Percentiles rank a stretch among this genome's conserved stretches.
phyloP scores from a whole-genome alignment of 495 filamentous ascomycete genomes.

The Xylaria intraflava region DNA sequence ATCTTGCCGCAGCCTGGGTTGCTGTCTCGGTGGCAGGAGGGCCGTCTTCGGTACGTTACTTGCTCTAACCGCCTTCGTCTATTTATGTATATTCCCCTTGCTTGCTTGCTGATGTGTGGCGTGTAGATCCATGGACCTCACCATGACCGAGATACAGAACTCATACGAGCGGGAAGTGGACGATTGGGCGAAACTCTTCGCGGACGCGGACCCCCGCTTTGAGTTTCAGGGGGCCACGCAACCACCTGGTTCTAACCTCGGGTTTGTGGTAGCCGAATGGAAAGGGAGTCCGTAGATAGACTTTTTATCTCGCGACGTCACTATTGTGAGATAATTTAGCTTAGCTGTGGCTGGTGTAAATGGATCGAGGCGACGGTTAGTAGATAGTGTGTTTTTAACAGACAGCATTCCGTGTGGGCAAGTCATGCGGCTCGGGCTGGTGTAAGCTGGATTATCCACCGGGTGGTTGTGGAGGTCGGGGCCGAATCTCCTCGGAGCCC shows the following conservation, averaged over 20 bases:
- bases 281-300: slow-evolving; percentile 1
- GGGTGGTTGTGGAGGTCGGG: no score
- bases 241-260: slow-evolving; percentile 9
- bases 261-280: slow-evolving; percentile 16
- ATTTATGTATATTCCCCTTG: background rate
- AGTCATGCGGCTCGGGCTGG: no score
- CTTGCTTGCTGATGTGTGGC: background rate
- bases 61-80: background rate
- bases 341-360: no score
- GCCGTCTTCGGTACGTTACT: slow-evolving; percentile 1
- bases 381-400: no score
- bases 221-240: slow-evolving; percentile 6
- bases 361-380: no score
- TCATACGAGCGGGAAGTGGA: slow-evolving; percentile 17
- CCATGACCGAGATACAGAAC: slow-evolving; percentile 18
- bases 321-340: no score
- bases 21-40: slow-evolving; percentile 6
- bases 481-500: no score
- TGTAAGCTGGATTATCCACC: no score
- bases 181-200: slow-evolving; percentile 17
- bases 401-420: no score
- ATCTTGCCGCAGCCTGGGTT: slow-evolving; percentile 23
- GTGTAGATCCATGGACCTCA: slow-evolving; percentile 14
- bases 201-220: slow-evolving; percentile 4
- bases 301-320: no score